Conservation (phyloP, 2,329 filamentous ascomycete species). For the Ceratocystis huliohia region DNA sequence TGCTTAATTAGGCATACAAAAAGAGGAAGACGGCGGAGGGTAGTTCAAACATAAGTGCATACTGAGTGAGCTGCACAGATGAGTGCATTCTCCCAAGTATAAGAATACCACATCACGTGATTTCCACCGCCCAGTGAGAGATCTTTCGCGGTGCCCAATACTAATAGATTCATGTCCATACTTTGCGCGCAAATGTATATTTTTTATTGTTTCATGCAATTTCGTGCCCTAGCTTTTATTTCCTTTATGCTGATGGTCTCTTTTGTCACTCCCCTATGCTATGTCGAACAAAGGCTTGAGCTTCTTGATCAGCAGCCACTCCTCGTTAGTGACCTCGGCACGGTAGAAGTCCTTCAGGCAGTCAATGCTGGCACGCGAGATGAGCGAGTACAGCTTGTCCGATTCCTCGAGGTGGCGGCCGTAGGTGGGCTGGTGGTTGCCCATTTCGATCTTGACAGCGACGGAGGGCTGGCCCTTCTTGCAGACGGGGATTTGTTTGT, state of each 20-base stretch:
- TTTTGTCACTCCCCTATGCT: slow-evolving; percentile 35
- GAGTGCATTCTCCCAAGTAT: neutral
- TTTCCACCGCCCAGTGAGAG: neutral
- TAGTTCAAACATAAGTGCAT: neutral
- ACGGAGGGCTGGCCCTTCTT: slow-evolving; percentile 97
- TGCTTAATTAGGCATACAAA: neutral
- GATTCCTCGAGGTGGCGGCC: slow-evolving; percentile 89
- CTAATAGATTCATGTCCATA: neutral
- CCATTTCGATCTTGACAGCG: slow-evolving; percentile 93
- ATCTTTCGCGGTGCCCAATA: too few species aligned
- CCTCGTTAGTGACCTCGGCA: slow-evolving; percentile 73
- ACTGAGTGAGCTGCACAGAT: neutral
- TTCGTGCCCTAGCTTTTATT: neutral
- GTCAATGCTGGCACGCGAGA: slow-evolving; percentile 82
- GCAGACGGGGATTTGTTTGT: slow-evolving; percentile 84
- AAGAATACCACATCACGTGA: neutral
- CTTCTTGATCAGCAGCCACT: slow-evolving; percentile 91
- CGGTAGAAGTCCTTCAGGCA: slow-evolving; percentile 93
- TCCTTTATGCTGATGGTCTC: neutral
- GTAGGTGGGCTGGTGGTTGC: slow-evolving; percentile 80
- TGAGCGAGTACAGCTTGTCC: slow-evolving; percentile 74
- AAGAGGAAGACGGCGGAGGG: neutral
- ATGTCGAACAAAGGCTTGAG: slow-evolving; percentile 92
- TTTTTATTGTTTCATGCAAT: neutral
- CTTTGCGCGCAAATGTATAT: too few species aligned